A percentile compares a stretch with the other conserved stretches of the same genome.
phyloP scores from a whole-genome alignment of 177 flowering plant genomes.

The Vitis hybrid region DNA sequence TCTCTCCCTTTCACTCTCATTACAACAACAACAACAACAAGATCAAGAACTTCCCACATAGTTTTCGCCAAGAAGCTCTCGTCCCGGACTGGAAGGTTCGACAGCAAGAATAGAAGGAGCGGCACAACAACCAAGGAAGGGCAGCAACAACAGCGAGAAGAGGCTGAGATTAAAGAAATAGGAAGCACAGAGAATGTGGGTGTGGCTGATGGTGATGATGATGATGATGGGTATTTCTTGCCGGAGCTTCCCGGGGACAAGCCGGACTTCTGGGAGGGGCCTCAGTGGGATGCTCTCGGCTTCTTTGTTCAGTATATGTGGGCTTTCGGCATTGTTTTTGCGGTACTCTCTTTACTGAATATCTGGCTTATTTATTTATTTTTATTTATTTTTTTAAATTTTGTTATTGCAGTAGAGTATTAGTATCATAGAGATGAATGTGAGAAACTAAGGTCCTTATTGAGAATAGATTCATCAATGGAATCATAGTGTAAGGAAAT shows the following conservation, averaged over 20 bases:
- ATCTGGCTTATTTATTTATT: background rate
- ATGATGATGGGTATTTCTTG: slow-evolving; percentile 48
- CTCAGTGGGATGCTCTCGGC: slow-evolving; percentile 77
- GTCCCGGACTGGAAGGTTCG: slow-evolving; percentile 55
- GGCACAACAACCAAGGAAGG: slow-evolving; percentile 35
- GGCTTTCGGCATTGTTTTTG: slow-evolving; percentile 86
- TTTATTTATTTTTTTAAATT: background rate
- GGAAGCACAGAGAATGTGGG: background rate
- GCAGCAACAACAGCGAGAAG: slow-evolving; percentile 21
- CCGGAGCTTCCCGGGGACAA: slow-evolving; percentile 69
- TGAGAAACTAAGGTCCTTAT: too few species aligned
- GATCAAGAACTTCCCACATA: slow-evolving; percentile 23
- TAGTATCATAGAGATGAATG: too few species aligned
- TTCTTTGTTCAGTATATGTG: slow-evolving; percentile 82
- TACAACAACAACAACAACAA: background rate
- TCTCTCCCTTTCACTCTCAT: background rate
- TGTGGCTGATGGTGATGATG: slow-evolving; percentile 7
- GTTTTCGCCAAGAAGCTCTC: slow-evolving; percentile 51
- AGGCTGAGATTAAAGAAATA: slow-evolving; percentile 9
- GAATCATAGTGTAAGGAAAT: too few species aligned
- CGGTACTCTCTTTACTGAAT: slow-evolving; percentile 39
- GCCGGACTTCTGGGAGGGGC: slow-evolving; percentile 81
- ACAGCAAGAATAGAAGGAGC: slow-evolving; percentile 53
- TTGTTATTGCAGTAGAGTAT: background rate
- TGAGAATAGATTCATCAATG: too few species aligned